Evolutionary conservation across 2,329 filamentous ascomycete species (phyloP), one percentile per base, ranked within the genome.

Genomic region (Verticillium albo-atrum): DNA sequence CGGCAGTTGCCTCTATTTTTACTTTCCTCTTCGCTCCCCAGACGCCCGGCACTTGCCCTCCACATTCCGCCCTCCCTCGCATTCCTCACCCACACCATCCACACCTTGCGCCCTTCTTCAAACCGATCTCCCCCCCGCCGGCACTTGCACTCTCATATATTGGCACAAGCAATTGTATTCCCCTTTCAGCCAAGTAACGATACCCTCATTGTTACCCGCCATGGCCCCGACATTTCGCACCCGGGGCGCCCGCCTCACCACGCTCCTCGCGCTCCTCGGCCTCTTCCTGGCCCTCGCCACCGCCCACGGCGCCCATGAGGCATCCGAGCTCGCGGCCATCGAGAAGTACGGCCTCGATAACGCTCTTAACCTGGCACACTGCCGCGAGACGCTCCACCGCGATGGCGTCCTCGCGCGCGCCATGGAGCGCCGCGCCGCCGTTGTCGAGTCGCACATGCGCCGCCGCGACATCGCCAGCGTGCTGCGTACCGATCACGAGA

Each of bases 331-430:
- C 12, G 58, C 58, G 12, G 17, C 30, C 25, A 47, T 47, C 5
- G 59, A 58, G 3, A 32, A 56, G n/a, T 60, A 58, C 37, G 35
- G 56, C n/a, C 25, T 55, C 30, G 20, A 28, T 26, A 55, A 60
- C 30, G 23, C 53, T 25, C 55, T 58, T 37, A 58, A 35, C 32
- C 59, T 60, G 7, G 59, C 42, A 14, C 59, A 60, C 17, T 60
- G 56, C 53, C 20, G 25, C 9, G 17, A 32, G 23, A 55, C 52
- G 23, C 59, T 60, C 17, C 37, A 60, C 32, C 15, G 55, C 23
- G 37, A 53, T 15, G 56, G 56, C 14, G 51, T 56, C 3, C 53
- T 60, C 17, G 15, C 50, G 6, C 56, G 58, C 12, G 56, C 56
- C 26, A 35, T n/a, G 10, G n/a, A 27, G 2, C 59, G 59, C 34